Evolutionary conservation across 2,329 filamentous ascomycete species (phyloP).

Genomic region (Clathrospora elynae): DNA sequence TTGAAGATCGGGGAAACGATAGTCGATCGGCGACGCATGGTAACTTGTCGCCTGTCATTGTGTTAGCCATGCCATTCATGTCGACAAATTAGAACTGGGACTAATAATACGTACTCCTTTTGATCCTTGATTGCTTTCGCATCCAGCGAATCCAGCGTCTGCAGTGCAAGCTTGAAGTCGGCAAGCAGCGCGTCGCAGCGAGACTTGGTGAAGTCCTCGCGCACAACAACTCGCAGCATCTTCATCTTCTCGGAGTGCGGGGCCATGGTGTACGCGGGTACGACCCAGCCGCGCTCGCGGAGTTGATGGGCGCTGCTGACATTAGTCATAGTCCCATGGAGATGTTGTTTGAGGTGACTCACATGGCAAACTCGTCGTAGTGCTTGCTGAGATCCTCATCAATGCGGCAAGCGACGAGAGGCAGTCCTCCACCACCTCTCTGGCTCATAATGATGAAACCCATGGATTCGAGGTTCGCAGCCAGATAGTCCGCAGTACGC

Average conservation of each 20-base stretch:
- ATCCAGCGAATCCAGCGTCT: slow-evolving; percentile 75
- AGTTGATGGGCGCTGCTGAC: slow-evolving; percentile 72
- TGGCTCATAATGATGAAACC: slow-evolving; percentile 91
- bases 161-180: slow-evolving; percentile 79
- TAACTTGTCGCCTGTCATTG: slow-evolving; percentile 24
- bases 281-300: slow-evolving; percentile 86
- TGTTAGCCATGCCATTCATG: slow-evolving; percentile 4
- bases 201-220: slow-evolving; percentile 85
- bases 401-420: slow-evolving; percentile 87
- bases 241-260: slow-evolving; percentile 82
- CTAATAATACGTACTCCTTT: slow-evolving; percentile 58
- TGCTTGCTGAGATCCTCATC: slow-evolving; percentile 60
- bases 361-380: slow-evolving; percentile 60
- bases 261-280: slow-evolving; percentile 97
- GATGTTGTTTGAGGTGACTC: slow-evolving; percentile 44
- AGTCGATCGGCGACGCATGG: slow-evolving; percentile 36
- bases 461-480: slow-evolving; percentile 70
- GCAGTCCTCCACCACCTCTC: slow-evolving; percentile 75
- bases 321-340: slow-evolving; percentile 1
- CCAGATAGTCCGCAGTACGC: slow-evolving; percentile 84
- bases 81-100: not conserved
- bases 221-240: slow-evolving; percentile 89
- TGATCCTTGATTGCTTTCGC: slow-evolving; percentile 71
- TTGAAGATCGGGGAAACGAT: slow-evolving; percentile 35
- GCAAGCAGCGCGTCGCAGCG: slow-evolving; percentile 77